Evolutionary conservation across 1,139 yeast genomes (phyloP).

Genomic region (Debaryomyces nepalensis): DNA sequence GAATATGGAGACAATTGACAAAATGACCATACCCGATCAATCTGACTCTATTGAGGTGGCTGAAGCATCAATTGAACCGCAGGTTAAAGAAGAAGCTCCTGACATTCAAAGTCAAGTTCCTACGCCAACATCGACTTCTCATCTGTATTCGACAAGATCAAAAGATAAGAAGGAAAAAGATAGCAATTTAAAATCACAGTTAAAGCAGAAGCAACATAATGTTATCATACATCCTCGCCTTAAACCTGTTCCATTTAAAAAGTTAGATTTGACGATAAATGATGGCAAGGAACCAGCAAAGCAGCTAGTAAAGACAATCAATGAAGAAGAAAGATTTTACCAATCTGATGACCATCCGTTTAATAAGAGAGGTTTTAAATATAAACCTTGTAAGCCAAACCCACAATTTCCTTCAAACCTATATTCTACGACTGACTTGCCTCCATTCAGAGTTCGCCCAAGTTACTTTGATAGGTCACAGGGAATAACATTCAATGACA

Average conservation of each 20-base stretch:
- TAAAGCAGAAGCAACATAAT: constrained; percentile 34
- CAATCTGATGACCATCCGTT: constrained; percentile 76
- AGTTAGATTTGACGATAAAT: constrained; percentile 32
- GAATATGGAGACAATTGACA: constrained; percentile 4
- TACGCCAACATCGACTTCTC: constrained; percentile 8
- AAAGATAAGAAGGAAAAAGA: constrained; percentile 25
- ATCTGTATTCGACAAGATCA: constrained; percentile 33
- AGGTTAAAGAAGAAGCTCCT: constrained; percentile 22
- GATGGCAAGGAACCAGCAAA: constrained; percentile 15
- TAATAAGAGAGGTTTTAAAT: constrained; percentile 81
- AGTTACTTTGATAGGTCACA: constrained; percentile 75
- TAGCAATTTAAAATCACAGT: constrained; percentile 20
- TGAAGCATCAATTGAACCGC: constrained; percentile 29
- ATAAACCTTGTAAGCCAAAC: constrained; percentile 77
- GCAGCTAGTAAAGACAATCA: constrained; percentile 12
- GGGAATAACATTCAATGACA: constrained; percentile 54
- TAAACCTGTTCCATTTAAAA: constrained; percentile 49
- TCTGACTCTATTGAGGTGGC: constrained; percentile 5
- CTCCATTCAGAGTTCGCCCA: constrained; percentile 66
- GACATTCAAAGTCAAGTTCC: constrained; percentile 2
- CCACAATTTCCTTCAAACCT: constrained; percentile 61
- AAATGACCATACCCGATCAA: not conserved
- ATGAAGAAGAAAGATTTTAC: constrained; percentile 37
- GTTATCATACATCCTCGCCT: constrained; percentile 48
- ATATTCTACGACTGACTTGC: constrained; percentile 76